Percentiles rank a stretch among this genome's conserved stretches.
Evolutionary conservation across 164 flowering plant species (phyloP).

Genomic region (Nymphaea thermarum): DNA sequence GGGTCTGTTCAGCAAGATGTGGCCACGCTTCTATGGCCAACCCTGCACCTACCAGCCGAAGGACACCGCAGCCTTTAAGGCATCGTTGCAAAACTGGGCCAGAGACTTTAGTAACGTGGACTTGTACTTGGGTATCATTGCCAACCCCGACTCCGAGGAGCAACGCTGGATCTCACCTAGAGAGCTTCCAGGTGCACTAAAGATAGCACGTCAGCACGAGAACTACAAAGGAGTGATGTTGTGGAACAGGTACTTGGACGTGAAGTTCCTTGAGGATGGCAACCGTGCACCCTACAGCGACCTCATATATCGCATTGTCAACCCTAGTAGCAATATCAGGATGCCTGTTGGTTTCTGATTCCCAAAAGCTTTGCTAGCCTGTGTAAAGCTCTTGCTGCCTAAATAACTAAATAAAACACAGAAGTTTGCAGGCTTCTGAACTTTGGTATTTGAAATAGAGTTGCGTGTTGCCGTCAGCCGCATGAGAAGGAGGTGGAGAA

Average conservation of each 20-base stretch:
- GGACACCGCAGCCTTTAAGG: not conserved
- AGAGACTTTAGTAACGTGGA: not conserved
- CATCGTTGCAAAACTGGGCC: conserved; percentile 3
- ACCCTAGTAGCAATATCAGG: too few relatives aligned
- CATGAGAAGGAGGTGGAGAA: too few relatives aligned
- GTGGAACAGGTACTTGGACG: conserved; percentile 4
- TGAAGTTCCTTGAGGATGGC: too few relatives aligned
- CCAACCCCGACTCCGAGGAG: not conserved
- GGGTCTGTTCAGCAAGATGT: conserved; percentile 5
- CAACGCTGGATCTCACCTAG: conserved; percentile 1
- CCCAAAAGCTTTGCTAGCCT: too few relatives aligned
- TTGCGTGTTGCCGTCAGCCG: too few relatives aligned
- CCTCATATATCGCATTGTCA: too few relatives aligned
- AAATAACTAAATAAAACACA: too few relatives aligned
- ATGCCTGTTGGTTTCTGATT: too few relatives aligned
- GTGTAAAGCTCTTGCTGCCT: too few relatives aligned
- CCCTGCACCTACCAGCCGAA: conserved; percentile 4
- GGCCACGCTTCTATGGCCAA: conserved; percentile 7
- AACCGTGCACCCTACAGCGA: too few relatives aligned
- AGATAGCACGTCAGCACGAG: not conserved
- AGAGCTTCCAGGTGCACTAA: not conserved
- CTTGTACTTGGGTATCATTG: conserved; percentile 1
- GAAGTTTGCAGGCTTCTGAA: too few relatives aligned
- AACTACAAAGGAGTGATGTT: conserved; percentile 7
- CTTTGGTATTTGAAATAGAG: too few relatives aligned